phyloP scores from a whole-genome alignment of 2,329 filamentous ascomycete species.

The Grosmannia huntii region DNA sequence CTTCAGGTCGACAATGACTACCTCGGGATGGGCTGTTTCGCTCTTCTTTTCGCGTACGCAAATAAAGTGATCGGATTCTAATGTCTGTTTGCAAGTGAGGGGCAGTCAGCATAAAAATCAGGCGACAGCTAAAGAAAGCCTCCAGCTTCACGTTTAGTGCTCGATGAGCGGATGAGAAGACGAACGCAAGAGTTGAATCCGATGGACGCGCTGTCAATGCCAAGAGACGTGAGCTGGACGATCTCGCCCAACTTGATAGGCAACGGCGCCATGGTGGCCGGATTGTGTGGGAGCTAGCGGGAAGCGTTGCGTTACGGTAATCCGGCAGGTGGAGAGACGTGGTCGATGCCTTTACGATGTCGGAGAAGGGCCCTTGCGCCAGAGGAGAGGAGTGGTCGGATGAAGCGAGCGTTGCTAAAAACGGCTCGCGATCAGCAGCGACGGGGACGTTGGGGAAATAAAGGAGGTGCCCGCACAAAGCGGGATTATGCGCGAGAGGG shows the following conservation, averaged over 20 bases:
- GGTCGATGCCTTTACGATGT: not conserved
- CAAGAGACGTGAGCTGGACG: conserved; percentile 25
- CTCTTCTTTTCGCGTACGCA: conserved; percentile 92
- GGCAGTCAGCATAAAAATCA: conserved; percentile 6
- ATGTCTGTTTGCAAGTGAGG: conserved; percentile 67
- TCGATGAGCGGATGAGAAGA: conserved; percentile 13
- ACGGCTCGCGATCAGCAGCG: not conserved
- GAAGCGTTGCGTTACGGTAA: not conserved
- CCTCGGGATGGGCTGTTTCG: conserved; percentile 74
- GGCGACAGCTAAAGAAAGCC: not conserved
- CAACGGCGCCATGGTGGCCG: conserved; percentile 22
- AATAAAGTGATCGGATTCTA: conserved; percentile 94
- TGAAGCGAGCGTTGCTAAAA: not conserved
- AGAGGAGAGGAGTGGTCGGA: not conserved
- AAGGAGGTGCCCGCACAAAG: conserved; percentile 2
- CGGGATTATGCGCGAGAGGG: conserved; percentile 6
- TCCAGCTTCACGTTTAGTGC: not conserved
- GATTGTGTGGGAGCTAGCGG: not conserved
- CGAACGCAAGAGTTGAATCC: conserved; percentile 80
- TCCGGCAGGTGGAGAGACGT: not conserved
- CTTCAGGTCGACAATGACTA: conserved; percentile 96
- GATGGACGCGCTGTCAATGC: conserved; percentile 37
- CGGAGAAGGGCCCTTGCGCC: not conserved
- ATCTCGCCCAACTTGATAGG: conserved; percentile 29
- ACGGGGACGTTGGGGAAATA: not conserved